Evolutionary conservation across 2,329 filamentous ascomycete species (phyloP).

Genomic region (Fusarium heterosporum): DNA sequence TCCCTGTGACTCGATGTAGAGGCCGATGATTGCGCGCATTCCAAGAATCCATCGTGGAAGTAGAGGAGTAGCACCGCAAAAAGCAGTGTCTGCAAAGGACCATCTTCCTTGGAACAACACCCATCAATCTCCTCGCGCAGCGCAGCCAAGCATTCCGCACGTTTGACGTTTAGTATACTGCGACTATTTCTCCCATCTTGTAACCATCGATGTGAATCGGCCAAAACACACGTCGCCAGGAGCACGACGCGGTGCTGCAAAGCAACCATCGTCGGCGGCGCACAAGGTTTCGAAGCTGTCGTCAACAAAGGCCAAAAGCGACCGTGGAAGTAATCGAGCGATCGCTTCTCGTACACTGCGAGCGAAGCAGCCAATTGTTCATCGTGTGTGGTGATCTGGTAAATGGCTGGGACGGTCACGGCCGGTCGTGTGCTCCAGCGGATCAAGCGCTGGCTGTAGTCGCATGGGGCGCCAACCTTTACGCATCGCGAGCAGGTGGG

Average conservation of each 20-base stretch:
- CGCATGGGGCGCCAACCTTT: constrained; percentile 43
- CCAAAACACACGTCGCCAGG: constrained; percentile 49
- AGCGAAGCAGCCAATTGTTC: constrained; percentile 46
- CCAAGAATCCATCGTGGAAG: constrained; percentile 56
- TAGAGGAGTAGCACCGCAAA: constrained; percentile 58
- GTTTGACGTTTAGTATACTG: constrained; percentile 42
- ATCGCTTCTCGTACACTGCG: constrained; percentile 47
- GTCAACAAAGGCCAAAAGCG: constrained; percentile 51
- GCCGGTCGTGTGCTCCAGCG: constrained; percentile 56
- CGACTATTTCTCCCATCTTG: constrained; percentile 49
- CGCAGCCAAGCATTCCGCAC: constrained; percentile 49
- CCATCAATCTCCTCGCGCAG: constrained; percentile 50
- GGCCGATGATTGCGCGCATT: constrained; percentile 47
- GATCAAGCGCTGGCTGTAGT: constrained; percentile 53
- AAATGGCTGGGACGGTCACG: constrained; percentile 47
- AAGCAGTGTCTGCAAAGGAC: constrained; percentile 49
- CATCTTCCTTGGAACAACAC: constrained; percentile 49
- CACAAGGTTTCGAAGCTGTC: constrained; percentile 47
- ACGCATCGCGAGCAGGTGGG: constrained; percentile 55
- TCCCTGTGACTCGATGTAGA: constrained; percentile 53
- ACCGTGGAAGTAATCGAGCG: constrained; percentile 51
- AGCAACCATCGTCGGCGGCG: constrained; percentile 48
- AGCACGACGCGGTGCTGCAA: constrained; percentile 51
- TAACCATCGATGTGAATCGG: constrained; percentile 49
- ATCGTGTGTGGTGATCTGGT: constrained; percentile 44